Percentiles rank a stretch among this genome's conserved stretches.
Evolutionary conservation across 352 stramenopile species (phyloP).

Genomic region (Globisporangium uncinulatum): DNA sequence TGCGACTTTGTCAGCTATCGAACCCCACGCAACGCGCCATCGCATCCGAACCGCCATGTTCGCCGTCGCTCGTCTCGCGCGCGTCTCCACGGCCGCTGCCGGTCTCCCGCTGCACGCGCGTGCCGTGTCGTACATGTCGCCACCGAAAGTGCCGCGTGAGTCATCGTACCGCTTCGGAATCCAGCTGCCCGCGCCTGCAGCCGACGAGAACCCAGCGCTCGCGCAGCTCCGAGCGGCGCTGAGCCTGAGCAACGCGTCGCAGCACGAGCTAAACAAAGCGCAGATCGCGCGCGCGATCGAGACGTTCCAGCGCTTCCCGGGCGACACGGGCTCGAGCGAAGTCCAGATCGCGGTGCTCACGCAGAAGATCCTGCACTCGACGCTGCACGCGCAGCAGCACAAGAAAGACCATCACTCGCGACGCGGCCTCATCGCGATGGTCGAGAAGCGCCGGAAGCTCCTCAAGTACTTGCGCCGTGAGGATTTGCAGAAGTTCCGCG

Average conservation of each 20-base stretch:
- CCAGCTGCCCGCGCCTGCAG: neutral
- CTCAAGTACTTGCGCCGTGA: conserved; percentile 82
- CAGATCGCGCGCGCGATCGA: conserved; percentile 75
- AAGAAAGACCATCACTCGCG: conserved; percentile 88
- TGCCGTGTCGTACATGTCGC: conserved; percentile 42
- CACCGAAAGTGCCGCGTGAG: conserved; percentile 37
- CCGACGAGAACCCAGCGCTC: conserved; percentile 24
- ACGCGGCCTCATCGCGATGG: conserved; percentile 79
- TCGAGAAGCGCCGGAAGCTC: conserved; percentile 82
- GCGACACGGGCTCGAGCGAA: conserved; percentile 82
- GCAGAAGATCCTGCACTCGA: conserved; percentile 81
- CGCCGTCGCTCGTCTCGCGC: conserved; percentile 25
- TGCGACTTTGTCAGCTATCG: too few species aligned
- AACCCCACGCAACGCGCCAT: too few species aligned
- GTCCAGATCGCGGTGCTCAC: conserved; percentile 83
- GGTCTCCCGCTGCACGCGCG: neutral
- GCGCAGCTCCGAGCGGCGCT: conserved; percentile 63
- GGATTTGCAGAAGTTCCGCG: conserved; percentile 75
- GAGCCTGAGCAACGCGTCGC: conserved; percentile 70
- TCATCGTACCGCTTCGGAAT: conserved; percentile 42
- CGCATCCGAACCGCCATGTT: conserved; percentile 20
- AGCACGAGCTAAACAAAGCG: conserved; percentile 81
- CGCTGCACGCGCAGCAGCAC: conserved; percentile 63
- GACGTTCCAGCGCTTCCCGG: conserved; percentile 83
- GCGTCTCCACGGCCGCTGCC: conserved; percentile 1